Conservation (phyloP, 768 basidiomycete species). For the Sistotremastrum niveocremeum region DNA sequence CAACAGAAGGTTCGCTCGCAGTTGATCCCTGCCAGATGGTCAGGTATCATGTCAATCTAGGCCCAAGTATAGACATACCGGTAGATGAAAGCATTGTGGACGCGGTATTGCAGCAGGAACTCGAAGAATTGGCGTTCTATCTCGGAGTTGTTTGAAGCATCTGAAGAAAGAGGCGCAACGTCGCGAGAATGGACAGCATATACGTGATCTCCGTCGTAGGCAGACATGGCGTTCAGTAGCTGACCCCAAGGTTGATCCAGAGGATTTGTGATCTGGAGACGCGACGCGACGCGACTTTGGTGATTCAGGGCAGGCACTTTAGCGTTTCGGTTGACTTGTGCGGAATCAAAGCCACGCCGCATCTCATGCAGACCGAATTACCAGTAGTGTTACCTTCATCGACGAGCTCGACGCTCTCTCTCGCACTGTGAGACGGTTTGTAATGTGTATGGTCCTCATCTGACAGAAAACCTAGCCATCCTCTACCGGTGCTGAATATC, state of each 20-base stretch:
- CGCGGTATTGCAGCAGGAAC: constrained; percentile 78
- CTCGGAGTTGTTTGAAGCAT: constrained; percentile 65
- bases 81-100: constrained; percentile 87
- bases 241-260: neutral
- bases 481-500: constrained; percentile 90
- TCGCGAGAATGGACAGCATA: constrained; percentile 66
- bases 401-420: constrained; percentile 57
- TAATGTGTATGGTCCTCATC: neutral
- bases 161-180: constrained; percentile 37
- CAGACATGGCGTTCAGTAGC: constrained; percentile 46
- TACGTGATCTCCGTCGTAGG: constrained; percentile 72
- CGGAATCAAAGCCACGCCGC: too few relatives aligned
- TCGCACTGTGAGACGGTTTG: constrained; percentile 46
- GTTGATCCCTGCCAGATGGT: constrained; percentile 47
- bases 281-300: too few relatives aligned
- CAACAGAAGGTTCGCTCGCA: constrained; percentile 78
- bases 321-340: too few relatives aligned
- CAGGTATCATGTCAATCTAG: neutral
- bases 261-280: neutral
- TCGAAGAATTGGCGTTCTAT: constrained; percentile 70
- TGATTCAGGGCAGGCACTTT: too few relatives aligned
- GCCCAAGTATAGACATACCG: constrained; percentile 33
- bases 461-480: constrained; percentile 50
- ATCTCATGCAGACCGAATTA: constrained; percentile 24
- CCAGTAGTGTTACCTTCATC: constrained; percentile 62